Base-by-base conservation (phyloP, 164 flowering plant genomes). In the Kalanchoe fedtschenkoi region DNA sequence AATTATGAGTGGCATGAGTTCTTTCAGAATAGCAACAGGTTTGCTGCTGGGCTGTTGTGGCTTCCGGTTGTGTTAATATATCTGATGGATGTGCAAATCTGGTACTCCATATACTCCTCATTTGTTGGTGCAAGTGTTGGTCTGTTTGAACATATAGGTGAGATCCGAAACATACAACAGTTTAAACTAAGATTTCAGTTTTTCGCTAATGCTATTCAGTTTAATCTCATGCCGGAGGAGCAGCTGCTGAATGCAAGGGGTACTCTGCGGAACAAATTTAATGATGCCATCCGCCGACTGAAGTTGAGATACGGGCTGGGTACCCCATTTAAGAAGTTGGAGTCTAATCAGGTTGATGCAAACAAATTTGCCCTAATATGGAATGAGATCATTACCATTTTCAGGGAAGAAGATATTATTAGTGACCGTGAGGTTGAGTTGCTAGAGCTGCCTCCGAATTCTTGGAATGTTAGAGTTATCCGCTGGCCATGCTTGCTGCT, bases 171-270 rank as follows among this genome's bases (percentile, higher is more conserved):
- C 62, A 72, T 82, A 41, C 70, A 75, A 61, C 89, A 84, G 67
- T 62, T 84, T 76, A 72, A 77, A 69, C 67, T 82, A 61, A 77
- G 89, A 47, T 84, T 84, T 66, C 89, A 78, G 72, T 84, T 82
- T 70, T 84, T 84, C 74, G 89, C 89, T 1, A 82, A 86, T 69
- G 87, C 87, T 4, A 80, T 84, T 35, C 87, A 84, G 72, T 84
- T 84, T 64, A 84, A 80, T 70, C 83, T 84, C 58, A 79, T 84
- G 87, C 87, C 89, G 0, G 85, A 82, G 65, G 89, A 84, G 77
- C 89, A 82, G 69, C 70, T 82, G n/a, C 57, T 82, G 60, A 71
- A 77, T 72, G 71, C 73, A 2, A 71, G 80, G 64, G 83, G 82
- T 14, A 74, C 74, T 8, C 58, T 80, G 51, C 71, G 44, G 73